These are phyloP conservation scores for Hortiboletus campestris DNA, from an alignment of 768 basidiomycete species.

Conservation along the genomic window DNA sequence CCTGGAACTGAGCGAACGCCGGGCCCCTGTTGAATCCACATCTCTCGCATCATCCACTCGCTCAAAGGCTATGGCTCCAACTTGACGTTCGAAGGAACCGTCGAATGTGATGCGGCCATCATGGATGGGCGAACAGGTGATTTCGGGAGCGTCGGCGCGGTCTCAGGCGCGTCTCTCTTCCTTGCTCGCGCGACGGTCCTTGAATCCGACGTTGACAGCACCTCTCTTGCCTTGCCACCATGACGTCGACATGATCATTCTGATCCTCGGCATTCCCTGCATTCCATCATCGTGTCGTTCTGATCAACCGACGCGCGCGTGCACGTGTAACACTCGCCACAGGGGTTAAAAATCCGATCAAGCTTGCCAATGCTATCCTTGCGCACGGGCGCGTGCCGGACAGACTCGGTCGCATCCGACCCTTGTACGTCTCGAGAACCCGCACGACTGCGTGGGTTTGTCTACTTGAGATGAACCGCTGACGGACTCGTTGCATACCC, in stretches of 20 bases:
- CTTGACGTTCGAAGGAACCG: constrained; percentile 66
- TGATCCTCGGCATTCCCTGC: not conserved
- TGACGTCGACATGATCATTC: not conserved
- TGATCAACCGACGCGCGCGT: not conserved
- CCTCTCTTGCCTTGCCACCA: not conserved
- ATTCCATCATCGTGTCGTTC: not conserved
- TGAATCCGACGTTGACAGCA: not conserved
- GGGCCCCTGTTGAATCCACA: not conserved
- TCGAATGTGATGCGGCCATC: constrained; percentile 81
- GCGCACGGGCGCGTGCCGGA: constrained; percentile 48
- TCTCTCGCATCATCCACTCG: not conserved
- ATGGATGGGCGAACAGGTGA: constrained; percentile 49
- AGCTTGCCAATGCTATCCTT: constrained; percentile 55
- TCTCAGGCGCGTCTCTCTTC: constrained; percentile 47
- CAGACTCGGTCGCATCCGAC: constrained; percentile 63
- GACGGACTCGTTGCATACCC: not conserved
- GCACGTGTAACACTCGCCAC: not conserved
- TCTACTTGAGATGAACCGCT: not conserved
- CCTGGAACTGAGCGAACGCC: not conserved
- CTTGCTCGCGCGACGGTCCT: not conserved
- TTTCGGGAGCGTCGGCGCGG: constrained; percentile 77
- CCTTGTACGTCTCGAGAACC: constrained; percentile 46
- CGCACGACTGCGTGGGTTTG: not conserved
- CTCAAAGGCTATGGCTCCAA: constrained; percentile 73
- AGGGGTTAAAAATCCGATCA: constrained; percentile 74